phyloP scores from a whole-genome alignment of 345 rosid genomes.

The Gossypium ekmanianum region DNA sequence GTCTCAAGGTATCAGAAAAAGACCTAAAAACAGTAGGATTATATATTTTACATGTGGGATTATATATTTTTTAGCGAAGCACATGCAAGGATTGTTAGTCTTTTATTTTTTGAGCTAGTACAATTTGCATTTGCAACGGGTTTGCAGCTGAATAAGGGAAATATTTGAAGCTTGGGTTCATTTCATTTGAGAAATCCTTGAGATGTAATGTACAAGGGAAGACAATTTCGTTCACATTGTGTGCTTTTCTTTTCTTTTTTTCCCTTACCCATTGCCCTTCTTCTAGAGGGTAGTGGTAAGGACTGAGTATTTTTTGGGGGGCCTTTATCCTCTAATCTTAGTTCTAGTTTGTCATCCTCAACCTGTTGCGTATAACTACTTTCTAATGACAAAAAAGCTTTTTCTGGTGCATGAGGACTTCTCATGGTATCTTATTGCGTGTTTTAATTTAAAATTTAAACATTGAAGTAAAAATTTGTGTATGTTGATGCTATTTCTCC shows the following conservation, averaged over 20 bases:
- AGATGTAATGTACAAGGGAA: no score
- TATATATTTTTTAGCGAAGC: not conserved
- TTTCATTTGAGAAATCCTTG: no score
- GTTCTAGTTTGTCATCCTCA: not conserved
- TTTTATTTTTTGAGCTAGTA: not conserved
- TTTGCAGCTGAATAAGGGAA: no score
- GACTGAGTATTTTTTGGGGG: not conserved
- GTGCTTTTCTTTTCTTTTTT: no score
- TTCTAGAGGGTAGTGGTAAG: not conserved
- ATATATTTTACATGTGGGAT: not conserved
- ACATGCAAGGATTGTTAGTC: not conserved
- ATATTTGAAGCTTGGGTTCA: no score
- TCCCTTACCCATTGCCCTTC: not conserved
- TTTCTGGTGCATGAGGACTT: not conserved
- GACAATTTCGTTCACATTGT: no score
- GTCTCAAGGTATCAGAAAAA: not conserved
- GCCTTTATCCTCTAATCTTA: not conserved
- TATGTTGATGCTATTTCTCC: no score
- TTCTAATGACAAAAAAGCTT: not conserved
- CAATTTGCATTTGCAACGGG: not conserved
- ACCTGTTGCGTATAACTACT: not conserved
- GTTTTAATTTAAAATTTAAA: not conserved
- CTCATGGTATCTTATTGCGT: not conserved
- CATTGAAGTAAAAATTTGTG: no score
- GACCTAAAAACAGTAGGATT: not conserved